Conservation (phyloP, 2,329 filamentous ascomycete species). For the Colletotrichum neosansevieriae region DNA sequence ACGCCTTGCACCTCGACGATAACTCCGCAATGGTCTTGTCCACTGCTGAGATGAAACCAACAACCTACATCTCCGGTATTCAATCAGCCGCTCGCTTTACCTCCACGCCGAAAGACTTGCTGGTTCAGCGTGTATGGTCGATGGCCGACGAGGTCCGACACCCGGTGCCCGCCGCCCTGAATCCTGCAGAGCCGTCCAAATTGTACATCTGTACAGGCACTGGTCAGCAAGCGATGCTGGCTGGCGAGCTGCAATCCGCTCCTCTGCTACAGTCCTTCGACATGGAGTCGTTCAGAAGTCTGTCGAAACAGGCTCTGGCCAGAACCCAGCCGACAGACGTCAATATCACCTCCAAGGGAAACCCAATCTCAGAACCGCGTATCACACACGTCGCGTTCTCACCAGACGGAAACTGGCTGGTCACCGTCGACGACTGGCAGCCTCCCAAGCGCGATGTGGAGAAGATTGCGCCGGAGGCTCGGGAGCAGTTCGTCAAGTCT, state of each 20-base stretch:
- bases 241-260: conserved; percentile 62
- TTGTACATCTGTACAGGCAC: conserved; percentile 77
- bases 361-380: conserved; percentile 80
- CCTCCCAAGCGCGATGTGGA: conserved; percentile 78
- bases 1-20: conserved; percentile 87
- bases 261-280: conserved; percentile 86
- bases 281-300: conserved; percentile 79
- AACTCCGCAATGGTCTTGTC: conserved; percentile 93
- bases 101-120: conserved; percentile 62
- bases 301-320: conserved; percentile 89
- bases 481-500: conserved; percentile 61
- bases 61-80: conserved; percentile 85
- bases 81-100: conserved; percentile 72
- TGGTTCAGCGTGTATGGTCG: conserved; percentile 65
- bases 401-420: conserved; percentile 87
- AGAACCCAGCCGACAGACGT: conserved; percentile 88
- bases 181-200: conserved; percentile 71
- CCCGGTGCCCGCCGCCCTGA: conserved; percentile 71
- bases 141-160: conserved; percentile 57
- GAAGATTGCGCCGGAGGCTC: conserved; percentile 51
- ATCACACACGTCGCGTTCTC: conserved; percentile 82
- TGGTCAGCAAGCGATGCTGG: conserved; percentile 67
- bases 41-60: conserved; percentile 88
- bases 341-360: conserved; percentile 79
- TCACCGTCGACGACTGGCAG: conserved; percentile 91